Evolutionary conservation across 2,329 filamentous ascomycete genomes (phyloP).

Genomic region (Botrytis tulipae): DNA sequence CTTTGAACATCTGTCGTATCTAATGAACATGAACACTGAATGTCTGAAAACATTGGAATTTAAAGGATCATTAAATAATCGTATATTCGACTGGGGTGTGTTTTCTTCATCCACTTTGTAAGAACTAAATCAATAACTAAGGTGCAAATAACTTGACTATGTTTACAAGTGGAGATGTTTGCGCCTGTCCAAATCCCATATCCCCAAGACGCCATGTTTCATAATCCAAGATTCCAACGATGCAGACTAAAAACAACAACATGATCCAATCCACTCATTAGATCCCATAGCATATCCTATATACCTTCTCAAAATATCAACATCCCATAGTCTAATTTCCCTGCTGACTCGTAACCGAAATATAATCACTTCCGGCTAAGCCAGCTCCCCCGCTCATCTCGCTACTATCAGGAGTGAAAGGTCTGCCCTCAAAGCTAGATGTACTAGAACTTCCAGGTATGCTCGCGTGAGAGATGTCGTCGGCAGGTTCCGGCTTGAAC

Average conservation of each 20-base stretch:
- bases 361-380: constrained; percentile 34
- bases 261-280: neutral
- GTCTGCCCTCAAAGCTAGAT: constrained; percentile 20
- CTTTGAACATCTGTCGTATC: neutral
- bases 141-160: neutral
- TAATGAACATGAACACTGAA: neutral
- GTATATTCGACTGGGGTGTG: neutral
- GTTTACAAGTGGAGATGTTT: neutral
- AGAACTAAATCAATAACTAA: neutral
- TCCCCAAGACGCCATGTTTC: neutral
- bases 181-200: neutral
- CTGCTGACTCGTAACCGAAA: constrained; percentile 26
- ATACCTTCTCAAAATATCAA: neutral
- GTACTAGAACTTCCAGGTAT: neutral
- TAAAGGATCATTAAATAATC: neutral
- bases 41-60: neutral
- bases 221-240: neutral
- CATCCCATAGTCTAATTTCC: neutral
- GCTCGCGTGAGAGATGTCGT: constrained; percentile 7
- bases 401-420: constrained; percentile 26
- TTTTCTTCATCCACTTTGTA: neutral
- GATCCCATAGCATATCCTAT: neutral
- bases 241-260: neutral
- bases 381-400: constrained; percentile 20
- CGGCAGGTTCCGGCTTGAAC: constrained; percentile 39